Percentiles rank a stretch among this genome's conserved stretches.
These are phyloP conservation scores for Phaeosphaeriaceae sp. DNA, from an alignment of 2,329 filamentous ascomycete species.

Conservation along the genomic window DNA sequence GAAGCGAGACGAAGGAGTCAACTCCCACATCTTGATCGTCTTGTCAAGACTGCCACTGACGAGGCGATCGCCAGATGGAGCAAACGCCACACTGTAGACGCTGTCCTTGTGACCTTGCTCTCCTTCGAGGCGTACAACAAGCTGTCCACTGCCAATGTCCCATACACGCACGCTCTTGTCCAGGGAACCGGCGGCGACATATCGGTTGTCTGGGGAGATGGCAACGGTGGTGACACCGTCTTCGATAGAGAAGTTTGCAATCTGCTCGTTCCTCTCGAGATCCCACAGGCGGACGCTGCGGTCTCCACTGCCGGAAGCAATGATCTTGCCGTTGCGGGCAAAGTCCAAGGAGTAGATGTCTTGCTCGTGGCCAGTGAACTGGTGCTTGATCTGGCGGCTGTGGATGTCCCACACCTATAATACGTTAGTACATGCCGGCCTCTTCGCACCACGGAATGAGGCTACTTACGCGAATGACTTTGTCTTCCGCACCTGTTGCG, in stretches of 20 bases:
- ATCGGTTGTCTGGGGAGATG: constrained; percentile 93
- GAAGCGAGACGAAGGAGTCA: constrained; percentile 73
- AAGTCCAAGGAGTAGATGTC: constrained; percentile 98
- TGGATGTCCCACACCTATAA: constrained; percentile 91
- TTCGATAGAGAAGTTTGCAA: constrained; percentile 88
- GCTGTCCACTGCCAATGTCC: constrained; percentile 85
- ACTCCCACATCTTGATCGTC: constrained; percentile 99
- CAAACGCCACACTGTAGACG: constrained; percentile 96
- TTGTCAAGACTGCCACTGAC: constrained; percentile 96
- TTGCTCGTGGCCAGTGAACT: constrained; percentile 96
- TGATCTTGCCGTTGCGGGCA: constrained; percentile 88
- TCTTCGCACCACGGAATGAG: background rate
- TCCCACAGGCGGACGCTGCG: constrained; percentile 96
- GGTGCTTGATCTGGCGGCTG: constrained; percentile 82
- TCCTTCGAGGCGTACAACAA: constrained; percentile 90
- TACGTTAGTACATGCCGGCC: background rate
- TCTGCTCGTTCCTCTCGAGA: constrained; percentile 81
- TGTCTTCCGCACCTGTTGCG: constrained; percentile 96
- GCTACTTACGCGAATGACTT: constrained; percentile 83
- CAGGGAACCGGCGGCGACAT: constrained; percentile 90
- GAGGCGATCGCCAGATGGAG: constrained; percentile 88
- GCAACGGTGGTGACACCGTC: constrained; percentile 97
- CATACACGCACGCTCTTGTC: constrained; percentile 98
- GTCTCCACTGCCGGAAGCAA: constrained; percentile 94
- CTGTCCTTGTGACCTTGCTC: constrained; percentile 95